phyloP scores from a whole-genome alignment of 768 basidiomycete genomes.

The Russula lepida region DNA sequence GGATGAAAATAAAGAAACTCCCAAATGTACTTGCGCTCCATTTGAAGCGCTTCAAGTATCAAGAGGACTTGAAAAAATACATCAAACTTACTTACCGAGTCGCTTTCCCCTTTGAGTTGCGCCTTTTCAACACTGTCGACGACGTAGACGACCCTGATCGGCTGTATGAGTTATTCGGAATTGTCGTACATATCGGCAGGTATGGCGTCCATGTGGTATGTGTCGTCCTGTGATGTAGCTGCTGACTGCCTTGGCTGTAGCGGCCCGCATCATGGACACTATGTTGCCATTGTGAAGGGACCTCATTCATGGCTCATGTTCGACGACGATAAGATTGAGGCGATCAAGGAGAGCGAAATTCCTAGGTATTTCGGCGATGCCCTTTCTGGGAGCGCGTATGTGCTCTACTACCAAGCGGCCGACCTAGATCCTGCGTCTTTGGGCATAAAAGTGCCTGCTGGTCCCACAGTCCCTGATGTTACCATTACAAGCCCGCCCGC shows the following conservation, averaged over 20 bases:
- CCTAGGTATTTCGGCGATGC: constrained; percentile 92
- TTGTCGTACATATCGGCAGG: constrained; percentile 99
- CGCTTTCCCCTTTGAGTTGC: constrained; percentile 89
- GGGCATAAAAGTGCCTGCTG: constrained; percentile 44
- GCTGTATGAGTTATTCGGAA: constrained; percentile 88
- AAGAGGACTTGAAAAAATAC: constrained; percentile 82
- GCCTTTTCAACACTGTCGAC: constrained; percentile 95
- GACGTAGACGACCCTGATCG: constrained; percentile 87
- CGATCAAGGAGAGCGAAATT: constrained; percentile 85
- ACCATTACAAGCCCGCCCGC: constrained; percentile 11
- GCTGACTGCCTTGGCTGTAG: constrained; percentile 34
- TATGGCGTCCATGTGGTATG: constrained; percentile 33
- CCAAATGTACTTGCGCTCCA: constrained; percentile 95
- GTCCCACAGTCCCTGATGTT: constrained; percentile 19
- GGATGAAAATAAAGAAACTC: constrained; percentile 98
- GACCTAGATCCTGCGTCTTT: constrained; percentile 72
- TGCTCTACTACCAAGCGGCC: constrained; percentile 92
- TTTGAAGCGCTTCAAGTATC: constrained; percentile 97
- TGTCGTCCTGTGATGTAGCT: not conserved
- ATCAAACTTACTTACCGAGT: constrained; percentile 96
- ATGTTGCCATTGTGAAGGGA: constrained; percentile 89
- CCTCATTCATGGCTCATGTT: constrained; percentile 81
- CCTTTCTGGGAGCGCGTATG: constrained; percentile 83
- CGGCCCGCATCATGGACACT: constrained; percentile 98
- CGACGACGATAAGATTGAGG: constrained; percentile 89